Base-by-base conservation (phyloP, 2,329 filamentous ascomycete species). In the Exophiala dermatitidis region DNA sequence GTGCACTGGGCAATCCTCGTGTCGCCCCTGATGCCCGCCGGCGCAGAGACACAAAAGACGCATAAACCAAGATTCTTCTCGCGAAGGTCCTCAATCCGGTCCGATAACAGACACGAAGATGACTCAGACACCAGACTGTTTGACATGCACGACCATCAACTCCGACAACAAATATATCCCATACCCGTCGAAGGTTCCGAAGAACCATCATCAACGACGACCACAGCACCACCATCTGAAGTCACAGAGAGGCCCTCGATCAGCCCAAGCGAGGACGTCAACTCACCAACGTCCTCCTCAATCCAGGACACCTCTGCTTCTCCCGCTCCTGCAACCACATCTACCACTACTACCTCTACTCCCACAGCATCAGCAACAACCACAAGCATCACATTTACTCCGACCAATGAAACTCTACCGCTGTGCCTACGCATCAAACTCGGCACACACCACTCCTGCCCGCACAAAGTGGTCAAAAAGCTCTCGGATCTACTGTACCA, bases 141-240 rank as follows among this genome's bases (percentile, higher is more conserved):
- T 34, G 53, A 59, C 52, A 59, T 59, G 53, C 53, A 59, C 46
- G 37, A 53, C 41, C 57, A 59, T 40, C 57, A 54, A 50, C 57
- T 57, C 42, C 53, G 57, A 28, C 57, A 59, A 44, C 57, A 59
- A 41, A 45, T n/a, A 8, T 59, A 31, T 8, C 53, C 57, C 2
- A 42, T 55, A 4, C 51, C 54, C 5, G n/a, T 53, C 10, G 12
- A 34, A n/a, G 32, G 9, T 7, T 19, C 7, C 28, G 26, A 10
- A 8, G 46, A 38, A 3, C 33, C 46, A 12, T 34, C 36, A 34
- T 33, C 37, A 4, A 28, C 44, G n/a, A 37, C 44, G 9, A 31
- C 44, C 5, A 46, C 5, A 46, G 32, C 43, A 33, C 6, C 43
- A 34, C 6, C 42, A 50, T 10, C 48, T 4, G 37, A 36, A n/a